phyloP scores from a whole-genome alignment of 1,284 basidiomycete genomes.

The Anthracocystis walkeri region DNA sequence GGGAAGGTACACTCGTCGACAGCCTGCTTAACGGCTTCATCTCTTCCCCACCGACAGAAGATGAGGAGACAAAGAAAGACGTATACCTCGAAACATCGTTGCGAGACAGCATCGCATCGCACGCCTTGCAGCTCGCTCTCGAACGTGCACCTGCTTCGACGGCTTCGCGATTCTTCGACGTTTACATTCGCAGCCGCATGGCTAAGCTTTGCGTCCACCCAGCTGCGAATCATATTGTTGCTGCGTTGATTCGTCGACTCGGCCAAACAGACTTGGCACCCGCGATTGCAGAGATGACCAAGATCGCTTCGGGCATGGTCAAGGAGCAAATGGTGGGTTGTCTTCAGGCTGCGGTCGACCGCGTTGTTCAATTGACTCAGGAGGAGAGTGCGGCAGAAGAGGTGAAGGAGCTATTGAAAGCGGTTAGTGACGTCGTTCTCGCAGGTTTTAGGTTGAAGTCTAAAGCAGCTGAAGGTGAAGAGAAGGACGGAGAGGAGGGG shows the following conservation, averaged over 20 bases:
- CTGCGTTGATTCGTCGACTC: conserved; percentile 43
- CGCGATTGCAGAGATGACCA: conserved; percentile 25
- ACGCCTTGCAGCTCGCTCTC: conserved; percentile 55
- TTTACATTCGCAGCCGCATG: conserved; percentile 57
- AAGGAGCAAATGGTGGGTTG: conserved; percentile 44
- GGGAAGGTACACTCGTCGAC: conserved; percentile 48
- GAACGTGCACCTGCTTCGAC: conserved; percentile 23
- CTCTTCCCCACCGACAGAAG: conserved; percentile 10
- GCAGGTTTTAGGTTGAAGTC: conserved; percentile 28
- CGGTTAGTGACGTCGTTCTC: conserved; percentile 25
- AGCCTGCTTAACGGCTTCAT: conserved; percentile 52
- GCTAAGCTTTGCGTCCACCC: conserved; percentile 64
- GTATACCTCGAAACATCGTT: conserved; percentile 61
- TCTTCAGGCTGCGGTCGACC: conserved; percentile 34
- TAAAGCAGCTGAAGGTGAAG: not conserved
- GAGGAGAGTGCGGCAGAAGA: conserved; percentile 1
- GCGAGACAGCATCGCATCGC: conserved; percentile 64
- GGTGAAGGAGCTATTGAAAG: conserved; percentile 25
- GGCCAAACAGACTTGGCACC: not conserved
- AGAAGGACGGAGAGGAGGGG: conserved; percentile 13
- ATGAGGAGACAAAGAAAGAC: conserved; percentile 35
- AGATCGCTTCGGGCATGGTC: conserved; percentile 37
- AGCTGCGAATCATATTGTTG: conserved; percentile 64
- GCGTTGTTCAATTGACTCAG: conserved; percentile 15
- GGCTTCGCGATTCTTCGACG: conserved; percentile 50